Evolutionary conservation across 2,329 filamentous ascomycete genomes (phyloP), one percentile per base, ranked within the genome.

Genomic region (Salinomyces thailandicus): DNA sequence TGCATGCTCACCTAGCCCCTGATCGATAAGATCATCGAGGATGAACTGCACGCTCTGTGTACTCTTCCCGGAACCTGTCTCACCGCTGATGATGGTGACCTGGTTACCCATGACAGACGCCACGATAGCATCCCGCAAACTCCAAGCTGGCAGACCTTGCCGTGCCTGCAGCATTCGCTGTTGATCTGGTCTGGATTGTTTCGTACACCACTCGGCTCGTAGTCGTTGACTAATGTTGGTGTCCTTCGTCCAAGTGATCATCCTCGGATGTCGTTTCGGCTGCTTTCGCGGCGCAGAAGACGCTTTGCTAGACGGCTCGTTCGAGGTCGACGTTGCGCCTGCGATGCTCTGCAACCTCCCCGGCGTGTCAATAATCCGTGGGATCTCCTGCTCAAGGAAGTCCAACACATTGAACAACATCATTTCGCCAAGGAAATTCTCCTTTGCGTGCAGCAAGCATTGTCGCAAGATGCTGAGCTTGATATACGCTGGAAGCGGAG

Each of bases 11-110:
- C 89, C 91, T 6, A 93, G 68, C 5, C 79, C 75, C 31, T 74
- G 71, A 43, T 73, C 70, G 50, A 95, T 93, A 45, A 96, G 67
- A 50, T 96, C 85, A 52, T 98, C 91, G 1, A 98, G 69, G 29
- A 98, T 72, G 59, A 96, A 98, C 58, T 98, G 91, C 20, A 96
- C 85, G 2, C 85, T 91, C 59, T 98, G 91, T 0, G 91, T 96
- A 33, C 85, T 94, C 62, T 98, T 98, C 54, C 91, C 91, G 13
- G 85, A 94, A 36, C 91, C 91, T 3, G 91, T 98, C 62, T 96
- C 91, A 48, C 91, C 91, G 29, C 87, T 93, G 50, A 98, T 91
- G 52, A 98, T 95, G 1, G 85, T 94, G 34, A 98, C 86, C 59
- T 95, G 81, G 52, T 89, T 77, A 4, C 71, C 66, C 28, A 72